Evolutionary conservation across 305 asterid species (phyloP).

Genomic region (Salvia sclarea): DNA sequence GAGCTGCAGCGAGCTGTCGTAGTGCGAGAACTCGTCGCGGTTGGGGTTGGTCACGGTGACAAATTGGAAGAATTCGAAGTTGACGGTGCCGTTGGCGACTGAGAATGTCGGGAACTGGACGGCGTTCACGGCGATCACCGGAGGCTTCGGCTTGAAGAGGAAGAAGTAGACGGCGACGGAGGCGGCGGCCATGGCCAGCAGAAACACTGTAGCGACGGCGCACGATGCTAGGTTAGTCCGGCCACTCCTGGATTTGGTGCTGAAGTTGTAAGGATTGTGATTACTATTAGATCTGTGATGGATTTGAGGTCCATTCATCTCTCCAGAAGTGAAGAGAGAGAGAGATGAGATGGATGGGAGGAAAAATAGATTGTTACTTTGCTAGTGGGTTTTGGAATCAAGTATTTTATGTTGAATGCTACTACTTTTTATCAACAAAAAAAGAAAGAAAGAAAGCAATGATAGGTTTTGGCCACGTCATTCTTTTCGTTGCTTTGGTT

Average conservation of each 20-base stretch:
- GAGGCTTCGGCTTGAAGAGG: constrained; percentile 80
- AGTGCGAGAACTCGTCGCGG: constrained; percentile 90
- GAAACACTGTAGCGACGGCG: constrained; percentile 71
- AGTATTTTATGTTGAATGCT: constrained; percentile 26
- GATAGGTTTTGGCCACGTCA: constrained; percentile 38
- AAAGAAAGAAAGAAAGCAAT: constrained; percentile 25
- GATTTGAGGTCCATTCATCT: constrained; percentile 57
- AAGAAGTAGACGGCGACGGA: constrained; percentile 72
- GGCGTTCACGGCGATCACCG: constrained; percentile 79
- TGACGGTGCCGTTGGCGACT: constrained; percentile 73
- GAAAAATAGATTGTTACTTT: constrained; percentile 13
- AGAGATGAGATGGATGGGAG: constrained; percentile 25
- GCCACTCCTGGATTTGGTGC: constrained; percentile 46
- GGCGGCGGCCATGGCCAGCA: constrained; percentile 57
- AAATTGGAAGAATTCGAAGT: constrained; percentile 84
- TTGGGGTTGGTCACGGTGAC: constrained; percentile 91
- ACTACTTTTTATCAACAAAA: constrained; percentile 31
- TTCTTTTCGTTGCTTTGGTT: constrained; percentile 27
- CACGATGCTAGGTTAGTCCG: constrained; percentile 83
- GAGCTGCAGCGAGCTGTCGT: constrained; percentile 90
- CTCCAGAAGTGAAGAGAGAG: constrained; percentile 15
- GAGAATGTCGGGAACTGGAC: constrained; percentile 87
- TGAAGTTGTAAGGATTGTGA: constrained; percentile 28
- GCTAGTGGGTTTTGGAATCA: constrained; percentile 45
- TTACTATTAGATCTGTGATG: constrained; percentile 51